A percentile compares a stretch with the other conserved stretches of the same genome.
phyloP scores from a whole-genome alignment of 495 filamentous ascomycete species.

The Barbatosphaeria neglecta region DNA sequence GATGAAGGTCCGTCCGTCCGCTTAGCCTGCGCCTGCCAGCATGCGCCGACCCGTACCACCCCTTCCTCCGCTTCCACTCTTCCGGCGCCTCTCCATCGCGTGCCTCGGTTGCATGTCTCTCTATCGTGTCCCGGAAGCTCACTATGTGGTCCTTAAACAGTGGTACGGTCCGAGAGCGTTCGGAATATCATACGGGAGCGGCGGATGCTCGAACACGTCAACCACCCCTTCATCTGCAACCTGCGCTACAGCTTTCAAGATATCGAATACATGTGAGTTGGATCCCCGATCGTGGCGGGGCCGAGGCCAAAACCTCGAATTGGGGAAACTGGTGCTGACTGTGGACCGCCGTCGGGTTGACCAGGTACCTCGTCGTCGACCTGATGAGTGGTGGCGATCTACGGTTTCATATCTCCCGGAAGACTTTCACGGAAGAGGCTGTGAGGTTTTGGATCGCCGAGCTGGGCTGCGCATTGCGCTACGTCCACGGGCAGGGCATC shows the following conservation, averaged over 20 bases:
- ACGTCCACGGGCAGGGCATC: conserved; percentile 85
- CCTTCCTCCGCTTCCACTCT: too few relatives aligned
- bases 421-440: conserved; percentile 95
- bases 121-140: neutral
- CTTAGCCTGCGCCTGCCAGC: too few relatives aligned
- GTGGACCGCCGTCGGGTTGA: too few relatives aligned
- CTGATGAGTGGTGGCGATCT: conserved; percentile 97
- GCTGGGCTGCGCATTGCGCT: conserved; percentile 80
- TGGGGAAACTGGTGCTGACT: neutral
- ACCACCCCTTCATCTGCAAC: conserved; percentile 97
- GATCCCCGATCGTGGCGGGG: neutral
- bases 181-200: conserved; percentile 96
- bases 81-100: too few relatives aligned
- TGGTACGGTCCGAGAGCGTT: conserved; percentile 94
- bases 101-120: too few relatives aligned
- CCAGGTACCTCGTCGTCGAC: conserved; percentile 93
- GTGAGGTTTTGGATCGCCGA: conserved; percentile 95
- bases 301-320: neutral
- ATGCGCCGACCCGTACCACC: too few relatives aligned
- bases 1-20: conserved; percentile 70
- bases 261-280: conserved; percentile 88
- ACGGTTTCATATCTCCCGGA: conserved; percentile 94
- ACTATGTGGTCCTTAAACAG: conserved; percentile 28
- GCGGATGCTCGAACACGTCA: conserved; percentile 93
- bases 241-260: conserved; percentile 98